Base-by-base conservation (phyloP, 306 rosid genomes). In the Quercus alba region DNA sequence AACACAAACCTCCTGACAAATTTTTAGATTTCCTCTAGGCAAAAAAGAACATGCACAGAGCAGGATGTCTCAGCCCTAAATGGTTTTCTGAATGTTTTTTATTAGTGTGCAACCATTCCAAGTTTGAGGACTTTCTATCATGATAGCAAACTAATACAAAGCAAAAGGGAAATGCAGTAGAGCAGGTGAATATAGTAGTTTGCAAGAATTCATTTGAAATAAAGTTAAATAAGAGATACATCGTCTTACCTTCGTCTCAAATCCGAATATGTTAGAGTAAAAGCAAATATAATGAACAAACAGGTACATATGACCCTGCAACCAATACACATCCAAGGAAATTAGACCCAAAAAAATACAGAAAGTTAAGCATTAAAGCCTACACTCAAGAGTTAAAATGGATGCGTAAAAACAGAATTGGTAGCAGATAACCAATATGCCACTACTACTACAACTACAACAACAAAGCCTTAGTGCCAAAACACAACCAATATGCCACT, bases 291-390 rank as follows among this genome's bases (percentile, higher is more conserved):
- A 79, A 79, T 84, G 90, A 52, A 85, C 81, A 82, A 95, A 95
- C 81, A 93, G 93, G 86, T 93, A 95, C 99, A 95, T 91, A 84
- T 95, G 98, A 78, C 99, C 99, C 99, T 93, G 76, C 86, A 91
- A 86, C 19, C 84, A 23, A 77, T 17, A 79, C 75, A 73, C 13
- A 74, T 54, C 68, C 68, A 76, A 78, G 62, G 61, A 83, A 71
- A 70, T 89, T 73, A 91, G 80, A 12, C 5, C 54, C 3, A 49
- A 61, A 63, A 82, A 82, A 54, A 74, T 46, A 78, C 80, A 73
- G 71, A 76, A 72, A 21, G 71, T 68, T 70, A 76, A 28, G 69
- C 25, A 23, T 56, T 73, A 61, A 83, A 85, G 12, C 18, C 11
- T 20, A 31, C 69, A 23, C 8, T 72, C 69, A 46, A 33, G 73